Evolutionary conservation across 306 rosid species (phyloP).

Genomic region (Parietaria judaica): DNA sequence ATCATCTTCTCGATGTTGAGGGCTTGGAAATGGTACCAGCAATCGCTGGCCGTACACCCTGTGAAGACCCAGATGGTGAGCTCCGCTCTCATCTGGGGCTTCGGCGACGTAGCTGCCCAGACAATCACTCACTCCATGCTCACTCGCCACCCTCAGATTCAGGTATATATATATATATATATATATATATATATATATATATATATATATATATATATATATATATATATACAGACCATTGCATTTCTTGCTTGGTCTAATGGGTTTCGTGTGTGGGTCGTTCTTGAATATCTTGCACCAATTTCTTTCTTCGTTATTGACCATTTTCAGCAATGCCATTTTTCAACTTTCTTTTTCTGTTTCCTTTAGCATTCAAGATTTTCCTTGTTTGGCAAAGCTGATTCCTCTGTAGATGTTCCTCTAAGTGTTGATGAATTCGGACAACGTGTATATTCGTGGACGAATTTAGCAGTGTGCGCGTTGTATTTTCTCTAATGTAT

Average conservation of each 20-base stretch:
- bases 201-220: no score
- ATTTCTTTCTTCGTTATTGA: not conserved
- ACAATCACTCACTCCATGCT: conserved; percentile 52
- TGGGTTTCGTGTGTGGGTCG: conserved; percentile 12
- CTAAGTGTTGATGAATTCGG: no score
- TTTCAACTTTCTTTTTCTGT: not conserved
- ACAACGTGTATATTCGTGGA: no score
- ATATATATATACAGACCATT: no score
- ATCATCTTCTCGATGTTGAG: conserved; percentile 21
- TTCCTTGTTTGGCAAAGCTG: no score
- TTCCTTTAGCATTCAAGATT: no score
- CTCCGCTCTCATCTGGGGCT: conserved; percentile 65
- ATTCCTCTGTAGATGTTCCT: no score
- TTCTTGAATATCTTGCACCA: conserved; percentile 1
- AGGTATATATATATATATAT: conserved; percentile 19
- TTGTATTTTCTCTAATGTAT: not conserved
- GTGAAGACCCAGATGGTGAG: conserved; percentile 71
- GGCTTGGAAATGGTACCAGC: conserved; percentile 77
- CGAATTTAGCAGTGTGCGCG: not conserved
- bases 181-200: not conserved
- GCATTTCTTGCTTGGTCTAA: not conserved
- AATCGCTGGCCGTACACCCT: conserved; percentile 51
- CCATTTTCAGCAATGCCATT: not conserved
- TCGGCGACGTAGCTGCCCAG: conserved; percentile 73
- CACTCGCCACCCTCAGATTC: conserved; percentile 23